Evolutionary conservation across 345 rosid genomes (phyloP), one percentile per base, ranked within the genome.

Genomic region (Salix caprea): DNA sequence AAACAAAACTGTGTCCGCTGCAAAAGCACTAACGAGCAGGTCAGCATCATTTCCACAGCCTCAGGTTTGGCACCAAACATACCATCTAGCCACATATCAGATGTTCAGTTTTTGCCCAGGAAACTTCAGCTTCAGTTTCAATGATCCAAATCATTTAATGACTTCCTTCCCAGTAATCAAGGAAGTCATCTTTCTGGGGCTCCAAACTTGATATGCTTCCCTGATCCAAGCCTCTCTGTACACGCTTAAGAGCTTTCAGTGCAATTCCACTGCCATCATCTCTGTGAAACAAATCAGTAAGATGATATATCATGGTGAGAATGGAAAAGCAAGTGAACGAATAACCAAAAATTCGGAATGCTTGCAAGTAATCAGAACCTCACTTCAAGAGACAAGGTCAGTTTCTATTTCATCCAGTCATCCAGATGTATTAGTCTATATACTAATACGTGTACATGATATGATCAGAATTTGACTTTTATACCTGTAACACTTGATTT

Each of bases 221-320:
- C 71, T 89, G 96, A 73, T 96, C 97, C 96, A 94, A 89, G 67
- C 99, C 97, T 79, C 83, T 89, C 84, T 88, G 89, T 52, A 95
- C 89, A 69, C 84, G 86, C 73, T 79, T 88, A 60, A 96, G 91
- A 64, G 91, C 82, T 88, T 89, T 91, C 71, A 90, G 68, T 32
- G 94, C 96, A 77, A 89, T 86, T 80, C 91, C 90, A 85, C 99
- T 93, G 65, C 98, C 97, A 82, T 96, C 99, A 80, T 93, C 94
- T 87, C 99, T 93, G 99, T 58, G 56, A 78, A 82, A 85, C 1
- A 2, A 39, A 75, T 74, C 15, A 68, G 65, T 67, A 58, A 75
- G 34, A 36, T 58, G 71, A 70, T n/a, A 74, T 30, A 71, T 39
- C 46, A 66, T 60, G 54, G 9, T 34, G 56, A 65, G 67, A 64